These are phyloP conservation scores for Phialophora chinensis DNA, from an alignment of 2,329 filamentous ascomycete species.

Conservation along the genomic window DNA sequence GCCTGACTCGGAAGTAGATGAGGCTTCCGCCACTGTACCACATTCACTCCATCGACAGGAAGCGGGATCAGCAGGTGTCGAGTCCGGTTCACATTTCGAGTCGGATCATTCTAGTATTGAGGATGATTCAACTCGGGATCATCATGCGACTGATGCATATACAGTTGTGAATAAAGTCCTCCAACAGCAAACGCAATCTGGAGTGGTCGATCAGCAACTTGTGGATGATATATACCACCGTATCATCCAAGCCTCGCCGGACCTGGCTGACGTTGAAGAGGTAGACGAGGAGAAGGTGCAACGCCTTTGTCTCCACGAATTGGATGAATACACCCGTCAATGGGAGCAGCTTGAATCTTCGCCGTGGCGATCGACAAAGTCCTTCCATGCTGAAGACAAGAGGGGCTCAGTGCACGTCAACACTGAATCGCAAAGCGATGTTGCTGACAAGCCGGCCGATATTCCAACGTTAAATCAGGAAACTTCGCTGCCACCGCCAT, in stretches of 20 bases:
- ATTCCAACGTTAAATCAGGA: neutral
- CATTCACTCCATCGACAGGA: neutral
- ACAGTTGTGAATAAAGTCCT: constrained; percentile 40
- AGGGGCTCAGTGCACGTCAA: neutral
- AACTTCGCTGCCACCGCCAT: constrained; percentile 20
- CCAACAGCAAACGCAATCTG: constrained; percentile 37
- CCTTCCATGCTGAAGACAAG: constrained; percentile 16
- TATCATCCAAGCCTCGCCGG: constrained; percentile 56
- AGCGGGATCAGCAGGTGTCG: constrained; percentile 7
- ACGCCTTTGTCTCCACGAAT: constrained; percentile 60
- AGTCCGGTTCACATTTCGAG: constrained; percentile 22
- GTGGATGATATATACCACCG: constrained; percentile 43
- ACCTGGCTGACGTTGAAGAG: constrained; percentile 58
- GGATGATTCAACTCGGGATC: constrained; percentile 27
- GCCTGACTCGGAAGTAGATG: constrained; percentile 20
- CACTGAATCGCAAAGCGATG: neutral
- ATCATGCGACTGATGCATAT: constrained; percentile 37
- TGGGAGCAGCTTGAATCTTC: constrained; percentile 26
- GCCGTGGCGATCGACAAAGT: constrained; percentile 15
- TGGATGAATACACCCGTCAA: constrained; percentile 42
- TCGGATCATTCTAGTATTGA: constrained; percentile 29
- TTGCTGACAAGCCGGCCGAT: neutral
- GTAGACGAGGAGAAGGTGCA: constrained; percentile 63
- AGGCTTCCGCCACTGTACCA: neutral
- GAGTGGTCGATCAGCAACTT: constrained; percentile 44